Evolutionary conservation across 2,329 filamentous ascomycete species (phyloP), one percentile per base, ranked within the genome.

Genomic region (Botrytis fabae): DNA sequence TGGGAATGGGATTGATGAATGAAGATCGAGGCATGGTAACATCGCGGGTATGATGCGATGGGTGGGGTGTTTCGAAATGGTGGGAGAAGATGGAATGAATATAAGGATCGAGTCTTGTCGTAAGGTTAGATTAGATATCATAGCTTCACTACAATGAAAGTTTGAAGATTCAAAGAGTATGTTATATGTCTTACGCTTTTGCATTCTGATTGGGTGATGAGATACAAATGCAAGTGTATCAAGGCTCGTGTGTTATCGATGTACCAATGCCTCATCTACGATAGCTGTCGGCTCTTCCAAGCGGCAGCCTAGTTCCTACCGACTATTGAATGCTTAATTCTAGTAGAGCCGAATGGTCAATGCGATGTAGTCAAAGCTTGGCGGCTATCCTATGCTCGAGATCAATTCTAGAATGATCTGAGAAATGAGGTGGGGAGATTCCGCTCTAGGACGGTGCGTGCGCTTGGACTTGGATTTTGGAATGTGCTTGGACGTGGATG

Each of bases 71-170:
- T 32, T 48, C 40, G 46, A 25, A 35, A 48, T 64, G 44, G 40
- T 28, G 25, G 5, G 64, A 68, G 25, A 48, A 16, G 64, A 54
- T 20, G 5, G 14, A 32, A 54, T 16, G 40, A 14, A 5, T 40
- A 14, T 38, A 32, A 66, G 25, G 46, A 22, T 66, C 18, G 51
- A 18, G 12, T 65, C 32, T 32, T 44, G 61, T 40, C 35, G 12
- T 54, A 54, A n/a, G 51, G 63, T 38, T 66, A 65, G 18, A 35
- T 48, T 48, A 32, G 60, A 62, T 62, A 62, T n/a, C 35, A 62
- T 51, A 25, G 22, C 63, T 66, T n/a, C 51, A 44, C 32, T n/a
- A 35, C 22, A 66, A 51, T 66, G 63, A 51, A 38, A 66, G 61
- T 51, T 38, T 66, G 22, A 51, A 18, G 44, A 25, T 38, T 65